Evolutionary conservation across 2,329 filamentous ascomycete species (phyloP).

Genomic region (Colletotrichum chlorophyti): DNA sequence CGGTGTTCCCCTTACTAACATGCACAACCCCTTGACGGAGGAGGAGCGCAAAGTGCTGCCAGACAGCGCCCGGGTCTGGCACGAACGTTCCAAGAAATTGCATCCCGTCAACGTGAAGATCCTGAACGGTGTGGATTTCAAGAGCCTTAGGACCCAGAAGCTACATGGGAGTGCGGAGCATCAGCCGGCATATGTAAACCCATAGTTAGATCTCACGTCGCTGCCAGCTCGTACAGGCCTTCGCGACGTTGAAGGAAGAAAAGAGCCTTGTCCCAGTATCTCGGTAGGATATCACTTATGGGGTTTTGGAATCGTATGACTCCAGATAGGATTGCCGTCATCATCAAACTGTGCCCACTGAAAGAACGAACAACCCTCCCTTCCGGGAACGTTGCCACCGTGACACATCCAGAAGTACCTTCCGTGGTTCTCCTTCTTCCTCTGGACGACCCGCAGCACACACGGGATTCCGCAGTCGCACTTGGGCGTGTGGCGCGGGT

Average conservation of each 20-base stretch:
- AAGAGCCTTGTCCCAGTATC: too few relatives aligned
- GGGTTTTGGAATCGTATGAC: background rate
- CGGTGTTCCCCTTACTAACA: slow-evolving; percentile 50
- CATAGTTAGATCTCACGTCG: slow-evolving; percentile 33
- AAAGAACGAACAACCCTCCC: slow-evolving; percentile 77
- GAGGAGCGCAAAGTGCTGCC: slow-evolving; percentile 44
- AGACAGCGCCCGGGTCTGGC: slow-evolving; percentile 32
- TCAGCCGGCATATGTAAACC: slow-evolving; percentile 47
- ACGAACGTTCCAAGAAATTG: slow-evolving; percentile 17
- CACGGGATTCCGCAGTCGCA: slow-evolving; percentile 77
- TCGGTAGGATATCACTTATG: background rate
- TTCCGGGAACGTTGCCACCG: slow-evolving; percentile 73
- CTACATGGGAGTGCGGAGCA: slow-evolving; percentile 37
- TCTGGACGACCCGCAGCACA: slow-evolving; percentile 79
- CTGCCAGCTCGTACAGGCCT: background rate
- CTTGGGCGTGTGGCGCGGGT: slow-evolving; percentile 78
- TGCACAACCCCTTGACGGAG: slow-evolving; percentile 36
- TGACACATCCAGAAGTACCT: slow-evolving; percentile 96
- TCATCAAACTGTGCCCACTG: slow-evolving; percentile 88
- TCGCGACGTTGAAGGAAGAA: background rate
- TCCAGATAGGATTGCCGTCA: slow-evolving; percentile 80
- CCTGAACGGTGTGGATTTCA: slow-evolving; percentile 45
- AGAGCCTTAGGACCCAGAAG: slow-evolving; percentile 32
- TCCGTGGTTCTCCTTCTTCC: slow-evolving; percentile 77
- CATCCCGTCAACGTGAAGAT: slow-evolving; percentile 47